These are phyloP conservation scores for Phytophthora tentaculata DNA, from an alignment of 352 stramenopile genomes.

Conservation along the genomic window DNA sequence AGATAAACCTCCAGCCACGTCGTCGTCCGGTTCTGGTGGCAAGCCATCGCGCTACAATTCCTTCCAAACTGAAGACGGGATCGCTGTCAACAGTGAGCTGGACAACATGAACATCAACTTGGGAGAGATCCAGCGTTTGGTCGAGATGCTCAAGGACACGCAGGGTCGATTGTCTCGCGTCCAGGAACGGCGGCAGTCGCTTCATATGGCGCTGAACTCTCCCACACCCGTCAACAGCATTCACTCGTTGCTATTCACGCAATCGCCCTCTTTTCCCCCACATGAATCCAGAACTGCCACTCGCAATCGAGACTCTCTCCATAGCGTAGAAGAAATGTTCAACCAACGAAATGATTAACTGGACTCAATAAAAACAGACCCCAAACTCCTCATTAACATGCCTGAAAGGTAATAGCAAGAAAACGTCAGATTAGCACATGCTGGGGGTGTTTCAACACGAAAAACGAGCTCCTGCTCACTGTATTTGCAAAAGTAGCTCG, in stretches of 20 bases:
- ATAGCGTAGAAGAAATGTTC: conserved; percentile 8
- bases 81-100: conserved; percentile 51
- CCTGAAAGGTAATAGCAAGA: too few relatives aligned
- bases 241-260: conserved; percentile 30
- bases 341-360: neutral
- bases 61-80: conserved; percentile 49
- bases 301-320: conserved; percentile 19
- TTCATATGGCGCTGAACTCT: conserved; percentile 46
- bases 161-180: conserved; percentile 49
- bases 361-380: neutral
- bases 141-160: conserved; percentile 44
- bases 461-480: conserved; percentile 3
- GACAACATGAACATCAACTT: conserved; percentile 56
- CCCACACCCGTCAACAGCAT: conserved; percentile 21
- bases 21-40: conserved; percentile 21
- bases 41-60: conserved; percentile 38
- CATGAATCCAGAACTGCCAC: conserved; percentile 23
- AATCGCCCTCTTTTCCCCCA: conserved; percentile 4
- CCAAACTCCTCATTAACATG: too few relatives aligned
- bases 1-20: conserved; percentile 15
- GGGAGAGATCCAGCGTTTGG: conserved; percentile 48
- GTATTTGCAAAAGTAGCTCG: conserved; percentile 4
- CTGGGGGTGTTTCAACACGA: too few relatives aligned
- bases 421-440: neutral
- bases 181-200: conserved; percentile 47